These are phyloP conservation scores for Plasmodium gaboni DNA, from an alignment of 169 alveolate species.

Conservation along the genomic window DNA sequence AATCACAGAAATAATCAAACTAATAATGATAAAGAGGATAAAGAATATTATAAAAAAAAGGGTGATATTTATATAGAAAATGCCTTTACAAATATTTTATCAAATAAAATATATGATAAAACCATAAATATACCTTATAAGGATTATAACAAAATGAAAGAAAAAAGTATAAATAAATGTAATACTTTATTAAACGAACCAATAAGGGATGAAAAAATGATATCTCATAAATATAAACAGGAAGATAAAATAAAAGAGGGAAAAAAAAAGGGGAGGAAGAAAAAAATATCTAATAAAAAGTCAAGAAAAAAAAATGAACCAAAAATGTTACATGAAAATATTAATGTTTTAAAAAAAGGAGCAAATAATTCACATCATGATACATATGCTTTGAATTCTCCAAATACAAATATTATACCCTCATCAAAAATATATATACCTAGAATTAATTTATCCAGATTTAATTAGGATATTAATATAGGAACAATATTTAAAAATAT, in stretches of 20 bases:
- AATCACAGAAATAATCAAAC: slow-evolving; percentile 3
- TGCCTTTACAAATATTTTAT: slow-evolving; percentile 9
- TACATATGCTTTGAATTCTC: not conserved
- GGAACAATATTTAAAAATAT: no score
- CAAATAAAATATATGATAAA: not conserved
- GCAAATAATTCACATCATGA: not conserved
- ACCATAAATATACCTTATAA: not conserved
- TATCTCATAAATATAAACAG: not conserved
- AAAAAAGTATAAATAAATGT: not conserved
- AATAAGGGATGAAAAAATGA: not conserved
- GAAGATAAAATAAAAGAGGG: not conserved
- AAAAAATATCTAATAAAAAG: not conserved
- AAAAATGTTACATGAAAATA: not conserved
- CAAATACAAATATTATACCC: not conserved
- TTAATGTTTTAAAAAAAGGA: not conserved
- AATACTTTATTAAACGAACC: not conserved
- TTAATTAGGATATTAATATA: no score
- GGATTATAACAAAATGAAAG: slow-evolving; percentile 2
- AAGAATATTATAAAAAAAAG: not conserved
- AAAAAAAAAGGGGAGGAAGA: not conserved
- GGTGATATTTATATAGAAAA: slow-evolving; percentile 35
- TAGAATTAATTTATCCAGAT: slow-evolving; percentile 1
- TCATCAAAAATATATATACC: slow-evolving; percentile 9
- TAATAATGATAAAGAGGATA: not conserved
- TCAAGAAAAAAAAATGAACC: not conserved